Evolutionary conservation across 1,284 basidiomycete species (phyloP), one percentile per base, ranked within the genome.

Genomic region (Mycena sp.): DNA sequence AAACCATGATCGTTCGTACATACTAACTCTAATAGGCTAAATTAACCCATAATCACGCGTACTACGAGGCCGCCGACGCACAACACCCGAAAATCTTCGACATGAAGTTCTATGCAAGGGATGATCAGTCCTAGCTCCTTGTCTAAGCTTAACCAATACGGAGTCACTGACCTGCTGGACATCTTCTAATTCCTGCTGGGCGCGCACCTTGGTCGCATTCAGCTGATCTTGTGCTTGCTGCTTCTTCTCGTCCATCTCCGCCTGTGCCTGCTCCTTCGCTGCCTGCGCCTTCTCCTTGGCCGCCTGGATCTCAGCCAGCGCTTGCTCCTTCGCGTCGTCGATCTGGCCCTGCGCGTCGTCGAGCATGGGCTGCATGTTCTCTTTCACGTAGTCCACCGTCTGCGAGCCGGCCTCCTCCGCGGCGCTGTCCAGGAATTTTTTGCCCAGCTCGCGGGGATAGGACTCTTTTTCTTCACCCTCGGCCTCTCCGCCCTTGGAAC

Each of bases 301-400:
- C 51, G 89, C 78, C 43, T 84, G 80, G 69, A 92, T 90, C 2
- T 83, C 84, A 51, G 85, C 82, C 50, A 83, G 79, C 0, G 86
- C 81, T 1, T 81, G 80, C 14, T 81, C 77, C 11, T 80, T 77
- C 6, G 83, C 74, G 30, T 83, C 74, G 1, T 78, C 75, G 12
- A 91, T 67, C 40, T 81, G 81, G 16, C 76, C 74, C 54, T 87
- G 85, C 23, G 84, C 79, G 6, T 85, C 85, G 12, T 83, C 81
- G 19, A 91, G 75, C 25, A 85, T 83, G 55, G 86, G 82, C 2
- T 84, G 74, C 17, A 81, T 83, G 54, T 81, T 52, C 19, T 64
- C 62, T 25, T 32, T 44, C 10, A 58, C 40, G 29, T 61, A 61
- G 35, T 67, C 65, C 23, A 63, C 61, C 9, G 65, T 58, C 53